A percentile compares a stretch with the other conserved stretches of the same genome.
Evolutionary conservation across 2,329 filamentous ascomycete genomes (phyloP).

Genomic region (Coniochaeta pulveracea): DNA sequence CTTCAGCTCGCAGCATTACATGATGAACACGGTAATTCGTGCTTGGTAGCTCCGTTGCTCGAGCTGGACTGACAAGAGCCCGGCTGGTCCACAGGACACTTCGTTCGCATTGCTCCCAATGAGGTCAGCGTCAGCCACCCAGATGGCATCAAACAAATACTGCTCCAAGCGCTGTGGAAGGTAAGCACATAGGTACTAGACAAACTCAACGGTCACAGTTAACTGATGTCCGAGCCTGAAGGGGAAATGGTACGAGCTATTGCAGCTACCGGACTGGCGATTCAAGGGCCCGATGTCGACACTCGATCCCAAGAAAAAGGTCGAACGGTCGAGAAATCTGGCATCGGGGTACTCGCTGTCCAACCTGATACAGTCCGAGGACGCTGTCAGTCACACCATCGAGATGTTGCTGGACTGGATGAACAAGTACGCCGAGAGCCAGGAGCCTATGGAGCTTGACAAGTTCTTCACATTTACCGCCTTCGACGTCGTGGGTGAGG

Average conservation of each 20-base stretch:
- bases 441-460: slow-evolving; percentile 11
- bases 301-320: slow-evolving; percentile 20
- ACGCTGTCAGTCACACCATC: slow-evolving; percentile 9
- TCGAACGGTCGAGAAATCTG: slow-evolving; percentile 19
- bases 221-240: background rate
- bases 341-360: slow-evolving; percentile 19
- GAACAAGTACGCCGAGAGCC: slow-evolving; percentile 7
- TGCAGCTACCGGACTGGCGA: slow-evolving; percentile 25
- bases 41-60: background rate
- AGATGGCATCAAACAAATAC: slow-evolving; percentile 25
- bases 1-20: slow-evolving; percentile 22
- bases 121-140: slow-evolving; percentile 29
- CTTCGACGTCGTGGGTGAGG: slow-evolving; percentile 21
- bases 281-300: slow-evolving; percentile 28
- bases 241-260: slow-evolving; percentile 20
- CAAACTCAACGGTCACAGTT: background rate
- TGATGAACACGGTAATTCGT: slow-evolving; percentile 19
- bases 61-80: background rate
- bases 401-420: slow-evolving; percentile 10
- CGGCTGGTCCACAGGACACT: slow-evolving; percentile 15
- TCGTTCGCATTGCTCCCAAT: slow-evolving; percentile 27
- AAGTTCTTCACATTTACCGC: slow-evolving; percentile 15
- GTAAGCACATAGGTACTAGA: slow-evolving; percentile 9
- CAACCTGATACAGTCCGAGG: slow-evolving; percentile 15
- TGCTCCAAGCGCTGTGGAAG: slow-evolving; percentile 21